A percentile compares a stretch with the other conserved stretches of the same genome.
phyloP scores from a whole-genome alignment of 495 filamentous ascomycete genomes.

The Sordaria brevicollis region DNA sequence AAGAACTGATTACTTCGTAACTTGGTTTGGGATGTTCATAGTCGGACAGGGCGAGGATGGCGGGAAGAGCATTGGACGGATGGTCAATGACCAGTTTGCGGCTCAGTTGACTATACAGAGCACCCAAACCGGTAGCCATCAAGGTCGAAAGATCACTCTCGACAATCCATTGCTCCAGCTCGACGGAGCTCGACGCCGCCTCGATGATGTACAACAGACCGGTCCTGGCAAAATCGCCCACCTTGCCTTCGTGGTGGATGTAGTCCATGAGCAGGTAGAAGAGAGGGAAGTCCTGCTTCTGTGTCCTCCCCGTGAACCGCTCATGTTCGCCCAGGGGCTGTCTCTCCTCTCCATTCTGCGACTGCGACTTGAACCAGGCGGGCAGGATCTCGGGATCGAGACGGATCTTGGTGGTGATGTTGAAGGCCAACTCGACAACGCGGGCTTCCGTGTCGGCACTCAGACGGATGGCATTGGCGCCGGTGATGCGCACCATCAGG shows the following conservation, averaged over 20 bases:
- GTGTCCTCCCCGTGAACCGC: conserved; percentile 72
- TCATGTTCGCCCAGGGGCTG: conserved; percentile 36
- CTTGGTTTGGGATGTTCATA: conserved; percentile 52
- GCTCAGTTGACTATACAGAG: conserved; percentile 92
- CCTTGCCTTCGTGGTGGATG: conserved; percentile 84
- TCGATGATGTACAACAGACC: conserved; percentile 94
- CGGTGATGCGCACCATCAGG: conserved; percentile 58
- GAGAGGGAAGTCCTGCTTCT: conserved; percentile 88
- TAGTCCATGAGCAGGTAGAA: conserved; percentile 94
- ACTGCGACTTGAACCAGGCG: conserved; percentile 69
- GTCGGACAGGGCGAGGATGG: conserved; percentile 79
- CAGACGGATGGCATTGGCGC: conserved; percentile 49
- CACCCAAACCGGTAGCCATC: conserved; percentile 93
- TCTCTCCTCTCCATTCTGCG: conserved; percentile 34
- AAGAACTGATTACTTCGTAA: conserved; percentile 59
- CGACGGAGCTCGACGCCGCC: conserved; percentile 69
- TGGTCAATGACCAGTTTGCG: conserved; percentile 56
- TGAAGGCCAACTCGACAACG: conserved; percentile 86
- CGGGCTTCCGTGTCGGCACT: conserved; percentile 66
- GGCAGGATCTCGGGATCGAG: conserved; percentile 73
- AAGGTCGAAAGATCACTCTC: conserved; percentile 92
- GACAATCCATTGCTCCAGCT: conserved; percentile 89
- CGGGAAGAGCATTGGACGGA: conserved; percentile 55
- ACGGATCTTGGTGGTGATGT: conserved; percentile 87
- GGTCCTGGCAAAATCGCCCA: conserved; percentile 95